Conservation (phyloP, 2,329 filamentous ascomycete genomes). For the Pseudogymnoascus sp. region DNA sequence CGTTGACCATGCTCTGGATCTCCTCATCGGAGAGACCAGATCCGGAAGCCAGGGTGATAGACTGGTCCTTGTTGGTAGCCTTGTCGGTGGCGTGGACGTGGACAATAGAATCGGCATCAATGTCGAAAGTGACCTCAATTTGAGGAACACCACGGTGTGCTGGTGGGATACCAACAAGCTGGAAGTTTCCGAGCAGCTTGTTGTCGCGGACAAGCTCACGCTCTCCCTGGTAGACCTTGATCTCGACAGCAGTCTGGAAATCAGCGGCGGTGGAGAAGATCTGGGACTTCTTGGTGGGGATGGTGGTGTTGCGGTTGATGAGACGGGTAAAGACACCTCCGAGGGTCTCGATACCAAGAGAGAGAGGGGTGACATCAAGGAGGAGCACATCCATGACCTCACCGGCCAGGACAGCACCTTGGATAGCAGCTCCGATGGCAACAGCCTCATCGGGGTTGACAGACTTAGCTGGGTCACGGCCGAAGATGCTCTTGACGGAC, state of each 20-base stretch:
- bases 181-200: constrained; percentile 98
- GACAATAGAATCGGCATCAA: constrained; percentile 95
- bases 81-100: constrained; percentile 99
- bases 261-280: constrained; percentile 96
- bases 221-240: constrained; percentile 99
- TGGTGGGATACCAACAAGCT: constrained; percentile 93
- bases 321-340: constrained; percentile 96
- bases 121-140: constrained; percentile 97
- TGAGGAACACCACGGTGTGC: constrained; percentile 95
- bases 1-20: constrained; percentile 96
- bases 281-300: constrained; percentile 98
- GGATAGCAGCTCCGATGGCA: constrained; percentile 92
- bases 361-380: constrained; percentile 91
- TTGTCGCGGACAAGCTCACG: constrained; percentile 98
- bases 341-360: constrained; percentile 96
- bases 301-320: constrained; percentile 99
- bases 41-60: constrained; percentile 96
- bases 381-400: constrained; percentile 94
- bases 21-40: constrained; percentile 92
- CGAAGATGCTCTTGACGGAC: constrained; percentile 94
- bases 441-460: constrained; percentile 99
- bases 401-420: constrained; percentile 93
- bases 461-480: constrained; percentile 92
- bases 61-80: constrained; percentile 99
- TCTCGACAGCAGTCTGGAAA: constrained; percentile 97